Conservation (phyloP, 768 basidiomycete species). For the Heimioporus sp. region DNA sequence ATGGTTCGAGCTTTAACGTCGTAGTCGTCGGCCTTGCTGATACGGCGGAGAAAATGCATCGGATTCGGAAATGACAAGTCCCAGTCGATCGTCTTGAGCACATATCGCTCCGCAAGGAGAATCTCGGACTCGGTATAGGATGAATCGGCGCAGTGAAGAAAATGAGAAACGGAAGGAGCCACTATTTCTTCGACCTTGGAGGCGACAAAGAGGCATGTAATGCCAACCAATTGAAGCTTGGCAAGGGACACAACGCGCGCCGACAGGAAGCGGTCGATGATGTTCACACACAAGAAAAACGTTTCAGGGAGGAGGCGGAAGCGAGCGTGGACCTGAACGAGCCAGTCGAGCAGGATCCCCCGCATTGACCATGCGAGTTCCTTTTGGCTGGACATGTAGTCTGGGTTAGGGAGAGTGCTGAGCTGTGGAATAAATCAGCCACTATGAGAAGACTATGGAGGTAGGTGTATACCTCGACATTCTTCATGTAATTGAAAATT, state of each 20-base stretch:
- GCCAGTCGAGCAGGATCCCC: slow-evolving; percentile 87
- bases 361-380: slow-evolving; percentile 90
- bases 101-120: slow-evolving; percentile 84
- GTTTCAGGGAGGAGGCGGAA: slow-evolving; percentile 89
- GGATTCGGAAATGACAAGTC: slow-evolving; percentile 86
- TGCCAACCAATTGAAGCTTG: slow-evolving; percentile 90
- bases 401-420: slow-evolving; percentile 74
- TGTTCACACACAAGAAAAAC: slow-evolving; percentile 84
- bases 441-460: no score
- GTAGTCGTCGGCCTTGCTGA: slow-evolving; percentile 93
- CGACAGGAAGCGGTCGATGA: slow-evolving; percentile 75
- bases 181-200: slow-evolving; percentile 94
- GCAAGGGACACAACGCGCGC: slow-evolving; percentile 71
- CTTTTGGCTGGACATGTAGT: slow-evolving; percentile 82
- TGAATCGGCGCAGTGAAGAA: slow-evolving; percentile 76
- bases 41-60: slow-evolving; percentile 82
- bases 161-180: slow-evolving; percentile 79
- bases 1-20: slow-evolving; percentile 83
- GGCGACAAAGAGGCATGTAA: slow-evolving; percentile 83
- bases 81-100: slow-evolving; percentile 84
- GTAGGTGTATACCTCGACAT: slow-evolving; percentile 62
- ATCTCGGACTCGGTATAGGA: slow-evolving; percentile 79
- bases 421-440: slow-evolving; percentile 41
- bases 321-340: slow-evolving; percentile 85
- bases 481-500: slow-evolving; percentile 88